Base-by-base conservation (phyloP, 306 rosid species). In the Rosa multiflora region DNA sequence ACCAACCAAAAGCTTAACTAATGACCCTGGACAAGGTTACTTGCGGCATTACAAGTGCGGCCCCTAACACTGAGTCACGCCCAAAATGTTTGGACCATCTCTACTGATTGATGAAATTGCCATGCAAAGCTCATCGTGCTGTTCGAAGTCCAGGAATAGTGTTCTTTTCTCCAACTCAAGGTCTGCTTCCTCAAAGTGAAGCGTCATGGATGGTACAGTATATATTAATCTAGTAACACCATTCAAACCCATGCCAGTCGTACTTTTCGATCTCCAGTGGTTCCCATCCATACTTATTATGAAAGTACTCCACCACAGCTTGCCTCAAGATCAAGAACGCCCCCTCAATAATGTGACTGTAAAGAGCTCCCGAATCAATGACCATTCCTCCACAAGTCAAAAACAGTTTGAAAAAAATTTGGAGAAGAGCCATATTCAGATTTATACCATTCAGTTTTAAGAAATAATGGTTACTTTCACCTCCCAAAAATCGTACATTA, bases 301-400 rank as follows among this genome's bases (percentile, higher is more conserved):
- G 26, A 14, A 71, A 47, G 59, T 71, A 71, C 42, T 47, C 75
- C 26, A 26, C 26, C 26, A 26, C 26, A 26, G 26, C 26, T 26
- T 26, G 26, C 26, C 26, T 26, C 26, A 26, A 0, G 26, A 26
- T 26, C 26, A 26, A 26, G 26, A 26, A 26, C 26, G 26, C 26
- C 26, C 26, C 62, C 42, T 72, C 29, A 32, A 72, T 26, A 32
- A 72, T 26, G 37, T 12, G 13, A 51, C 44, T 29, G 62, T 70
- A 71, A 5, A 40, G 74, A 29, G 58, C n/a, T 26, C 74, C 74
- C 1, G 59, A 42, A 70, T 70, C 75, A 17, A 72, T 37, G 11
- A 47, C 61, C 12, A 49, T 21, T n/a, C 76, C 76, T 48, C 76
- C 76, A 0, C 76, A 21, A 10, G 6, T 5, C 9, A 0, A 29